These are phyloP conservation scores for Butyriboletus appendiculatus DNA, from an alignment of 1,284 basidiomycete genomes.

Conservation along the genomic window DNA sequence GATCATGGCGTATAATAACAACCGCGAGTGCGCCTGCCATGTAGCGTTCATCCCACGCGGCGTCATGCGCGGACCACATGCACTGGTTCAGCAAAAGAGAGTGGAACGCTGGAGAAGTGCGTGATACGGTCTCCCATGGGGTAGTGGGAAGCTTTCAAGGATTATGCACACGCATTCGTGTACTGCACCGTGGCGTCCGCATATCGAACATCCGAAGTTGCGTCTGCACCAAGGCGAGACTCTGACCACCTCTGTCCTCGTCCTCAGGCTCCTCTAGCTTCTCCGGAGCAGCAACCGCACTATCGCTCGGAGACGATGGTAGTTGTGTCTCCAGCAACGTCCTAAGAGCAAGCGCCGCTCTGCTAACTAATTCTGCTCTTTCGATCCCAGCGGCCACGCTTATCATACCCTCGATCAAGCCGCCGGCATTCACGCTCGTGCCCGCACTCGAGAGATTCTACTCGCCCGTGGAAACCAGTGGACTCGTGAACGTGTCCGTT, in stretches of 20 bases:
- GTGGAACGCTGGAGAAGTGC: too few species aligned
- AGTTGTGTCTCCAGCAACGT: conserved; percentile 44
- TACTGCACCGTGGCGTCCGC: too few species aligned
- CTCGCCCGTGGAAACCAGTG: conserved; percentile 24
- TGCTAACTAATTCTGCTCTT: background rate
- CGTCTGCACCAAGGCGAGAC: conserved; percentile 20
- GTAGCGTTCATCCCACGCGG: too few species aligned
- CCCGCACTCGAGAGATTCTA: conserved; percentile 33
- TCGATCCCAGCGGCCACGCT: conserved; percentile 18
- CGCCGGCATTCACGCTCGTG: conserved; percentile 26
- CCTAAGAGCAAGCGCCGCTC: conserved; percentile 27
- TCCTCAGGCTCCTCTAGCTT: conserved; percentile 38
- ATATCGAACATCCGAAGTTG: too few species aligned
- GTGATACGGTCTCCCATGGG: too few species aligned
- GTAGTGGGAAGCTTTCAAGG: too few species aligned
- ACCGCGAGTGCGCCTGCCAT: too few species aligned
- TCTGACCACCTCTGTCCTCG: conserved; percentile 63
- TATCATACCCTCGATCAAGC: conserved; percentile 17
- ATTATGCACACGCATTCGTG: too few species aligned
- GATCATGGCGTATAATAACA: too few species aligned
- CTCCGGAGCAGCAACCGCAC: conserved; percentile 46
- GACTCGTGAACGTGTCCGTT: conserved; percentile 28
- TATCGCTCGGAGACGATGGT: conserved; percentile 61
- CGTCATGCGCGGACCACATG: too few species aligned
- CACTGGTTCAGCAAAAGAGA: too few species aligned